Evolutionary conservation across 129 eudicot species (phyloP).

Genomic region (Rutidosis leptorrhynchoides): DNA sequence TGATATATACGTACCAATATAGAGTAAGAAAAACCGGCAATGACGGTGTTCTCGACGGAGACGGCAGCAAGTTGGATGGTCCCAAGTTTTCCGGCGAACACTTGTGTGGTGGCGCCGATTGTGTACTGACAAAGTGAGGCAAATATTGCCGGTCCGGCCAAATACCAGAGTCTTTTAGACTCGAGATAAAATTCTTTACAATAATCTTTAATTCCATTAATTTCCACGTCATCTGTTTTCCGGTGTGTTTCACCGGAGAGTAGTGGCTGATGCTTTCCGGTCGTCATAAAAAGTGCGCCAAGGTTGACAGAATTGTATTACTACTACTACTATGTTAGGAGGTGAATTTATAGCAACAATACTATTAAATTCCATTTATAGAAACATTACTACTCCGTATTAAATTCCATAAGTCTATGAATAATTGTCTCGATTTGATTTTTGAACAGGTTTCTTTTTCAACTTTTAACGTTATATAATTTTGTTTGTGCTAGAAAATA

Average conservation of each 20-base stretch:
- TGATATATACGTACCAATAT: slow-evolving; percentile 39
- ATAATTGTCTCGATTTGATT: too few relatives aligned
- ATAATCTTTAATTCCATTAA: slow-evolving; percentile 34
- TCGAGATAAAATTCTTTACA: slow-evolving; percentile 35
- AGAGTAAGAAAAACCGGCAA: slow-evolving; percentile 50
- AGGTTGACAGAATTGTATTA: neutral
- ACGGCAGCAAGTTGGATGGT: slow-evolving; percentile 57
- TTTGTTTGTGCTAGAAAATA: too few relatives aligned
- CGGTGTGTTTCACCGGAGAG: slow-evolving; percentile 20
- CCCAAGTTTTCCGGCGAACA: slow-evolving; percentile 60
- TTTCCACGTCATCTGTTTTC: slow-evolving; percentile 24
- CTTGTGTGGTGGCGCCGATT: slow-evolving; percentile 59
- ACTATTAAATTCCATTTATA: too few relatives aligned
- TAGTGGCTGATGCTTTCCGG: slow-evolving; percentile 21
- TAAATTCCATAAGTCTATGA: too few relatives aligned
- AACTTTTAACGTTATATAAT: too few relatives aligned
- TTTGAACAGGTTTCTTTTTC: too few relatives aligned
- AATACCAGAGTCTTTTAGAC: slow-evolving; percentile 48
- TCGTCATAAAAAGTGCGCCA: slow-evolving; percentile 5
- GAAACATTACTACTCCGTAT: too few relatives aligned
- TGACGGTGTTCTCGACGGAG: slow-evolving; percentile 56
- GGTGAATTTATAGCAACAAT: neutral
- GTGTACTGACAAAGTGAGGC: slow-evolving; percentile 59
- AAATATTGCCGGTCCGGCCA: slow-evolving; percentile 69
- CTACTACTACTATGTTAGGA: neutral